A percentile compares a stretch with the other conserved stretches of the same genome.
Evolutionary conservation across 23 red algal genomes (phyloP).

Genomic region (Cyanidioschyzon merolae): DNA sequence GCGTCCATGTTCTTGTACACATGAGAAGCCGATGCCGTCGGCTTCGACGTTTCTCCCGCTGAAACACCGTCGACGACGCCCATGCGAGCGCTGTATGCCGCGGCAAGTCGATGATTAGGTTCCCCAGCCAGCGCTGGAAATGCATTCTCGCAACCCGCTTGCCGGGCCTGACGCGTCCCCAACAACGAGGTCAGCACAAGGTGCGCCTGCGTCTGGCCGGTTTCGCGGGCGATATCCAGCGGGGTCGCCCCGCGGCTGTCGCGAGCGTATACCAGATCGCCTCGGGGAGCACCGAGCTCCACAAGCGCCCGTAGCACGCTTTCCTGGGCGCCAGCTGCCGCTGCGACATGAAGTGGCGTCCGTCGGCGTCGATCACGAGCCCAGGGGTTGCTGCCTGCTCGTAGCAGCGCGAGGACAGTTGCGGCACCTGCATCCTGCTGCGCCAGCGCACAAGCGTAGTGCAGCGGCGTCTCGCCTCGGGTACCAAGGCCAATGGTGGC

Average conservation of each 20-base stretch:
- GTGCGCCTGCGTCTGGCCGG: not conserved
- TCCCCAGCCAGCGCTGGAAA: too few species aligned
- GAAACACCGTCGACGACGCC: too few species aligned
- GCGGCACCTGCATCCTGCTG: not conserved
- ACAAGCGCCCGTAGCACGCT: not conserved
- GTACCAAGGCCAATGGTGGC: not conserved
- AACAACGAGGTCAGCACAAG: not conserved
- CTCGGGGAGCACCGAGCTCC: not conserved
- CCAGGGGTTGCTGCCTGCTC: not conserved
- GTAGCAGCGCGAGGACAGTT: slow-evolving; percentile 4
- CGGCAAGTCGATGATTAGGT: too few species aligned
- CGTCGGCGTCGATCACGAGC: slow-evolving; percentile 7
- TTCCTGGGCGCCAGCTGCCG: not conserved
- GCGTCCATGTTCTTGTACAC: too few species aligned
- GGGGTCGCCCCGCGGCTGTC: slow-evolving; percentile 9
- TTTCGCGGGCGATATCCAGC: slow-evolving; percentile 3
- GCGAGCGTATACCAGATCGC: not conserved
- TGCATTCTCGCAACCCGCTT: too few species aligned
- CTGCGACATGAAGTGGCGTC: slow-evolving; percentile 6
- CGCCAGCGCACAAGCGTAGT: not conserved
- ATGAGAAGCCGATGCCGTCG: too few species aligned
- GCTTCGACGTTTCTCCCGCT: too few species aligned
- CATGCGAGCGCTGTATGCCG: too few species aligned
- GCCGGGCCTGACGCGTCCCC: not conserved
- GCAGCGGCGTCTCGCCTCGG: slow-evolving; percentile 10